These are phyloP conservation scores for Erodium chrysanthum DNA, from an alignment of 441 rosid genomes.

Conservation along the genomic window DNA sequence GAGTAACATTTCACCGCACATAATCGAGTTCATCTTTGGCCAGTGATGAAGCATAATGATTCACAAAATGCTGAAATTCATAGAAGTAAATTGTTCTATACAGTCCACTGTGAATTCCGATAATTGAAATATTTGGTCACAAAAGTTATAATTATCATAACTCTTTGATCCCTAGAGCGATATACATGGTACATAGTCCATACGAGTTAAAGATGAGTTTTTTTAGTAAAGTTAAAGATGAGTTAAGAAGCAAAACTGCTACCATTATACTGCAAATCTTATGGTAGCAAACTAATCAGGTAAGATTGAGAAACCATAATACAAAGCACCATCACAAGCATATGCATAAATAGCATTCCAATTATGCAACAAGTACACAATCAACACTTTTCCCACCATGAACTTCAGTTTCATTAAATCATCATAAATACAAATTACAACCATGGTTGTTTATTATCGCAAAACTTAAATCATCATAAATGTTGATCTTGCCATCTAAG, in stretches of 20 bases:
- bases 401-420: background rate
- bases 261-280: background rate
- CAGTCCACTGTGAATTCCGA: background rate
- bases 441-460: background rate
- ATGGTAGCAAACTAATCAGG: background rate
- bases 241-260: background rate
- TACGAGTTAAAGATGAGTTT: background rate
- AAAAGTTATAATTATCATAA: background rate
- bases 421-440: background rate
- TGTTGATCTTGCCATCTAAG: background rate
- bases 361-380: background rate
- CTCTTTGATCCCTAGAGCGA: background rate
- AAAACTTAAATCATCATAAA: background rate
- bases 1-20: background rate
- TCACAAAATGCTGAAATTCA: background rate
- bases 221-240: background rate
- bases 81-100: background rate
- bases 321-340: background rate
- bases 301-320: conserved; percentile 2
- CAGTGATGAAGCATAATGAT: background rate
- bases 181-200: background rate
- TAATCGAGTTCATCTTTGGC: background rate
- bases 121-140: background rate
- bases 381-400: background rate
- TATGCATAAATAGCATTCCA: background rate